These are phyloP conservation scores for Flaveria trinervia DNA, from an alignment of 129 eudicot species.

Conservation along the genomic window DNA sequence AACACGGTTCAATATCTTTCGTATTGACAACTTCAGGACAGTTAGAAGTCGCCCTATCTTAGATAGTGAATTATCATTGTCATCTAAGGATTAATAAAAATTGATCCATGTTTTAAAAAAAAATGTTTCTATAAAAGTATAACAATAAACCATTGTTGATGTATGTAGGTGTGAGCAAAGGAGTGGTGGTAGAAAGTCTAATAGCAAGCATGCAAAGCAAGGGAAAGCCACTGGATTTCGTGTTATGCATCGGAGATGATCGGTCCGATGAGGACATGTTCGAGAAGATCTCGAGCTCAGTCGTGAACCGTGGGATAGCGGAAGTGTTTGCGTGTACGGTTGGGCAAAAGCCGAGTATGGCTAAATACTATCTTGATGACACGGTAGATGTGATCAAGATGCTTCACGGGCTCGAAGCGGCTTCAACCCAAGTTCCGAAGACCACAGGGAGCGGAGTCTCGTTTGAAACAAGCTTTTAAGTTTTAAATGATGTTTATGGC, in stretches of 20 bases:
- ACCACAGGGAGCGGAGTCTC: constrained; percentile 35
- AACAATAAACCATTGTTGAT: background rate
- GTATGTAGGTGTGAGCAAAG: constrained; percentile 86
- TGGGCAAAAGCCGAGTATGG: constrained; percentile 95
- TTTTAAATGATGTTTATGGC: background rate
- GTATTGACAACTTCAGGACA: no score
- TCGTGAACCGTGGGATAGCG: constrained; percentile 36
- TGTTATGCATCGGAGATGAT: constrained; percentile 92
- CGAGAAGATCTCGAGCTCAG: constrained; percentile 61
- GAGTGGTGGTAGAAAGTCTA: constrained; percentile 67
- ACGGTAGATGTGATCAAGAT: constrained; percentile 69
- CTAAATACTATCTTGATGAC: constrained; percentile 92
- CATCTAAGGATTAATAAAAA: no score
- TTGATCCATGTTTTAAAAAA: background rate
- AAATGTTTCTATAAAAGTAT: background rate
- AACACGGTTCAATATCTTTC: no score
- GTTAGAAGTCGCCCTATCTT: no score
- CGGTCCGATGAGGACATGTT: constrained; percentile 97
- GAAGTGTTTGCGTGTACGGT: constrained; percentile 95
- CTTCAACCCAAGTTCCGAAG: constrained; percentile 40
- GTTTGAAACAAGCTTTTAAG: constrained; percentile 32
- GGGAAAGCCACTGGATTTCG: constrained; percentile 70
- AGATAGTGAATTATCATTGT: no score
- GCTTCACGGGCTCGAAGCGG: constrained; percentile 72
- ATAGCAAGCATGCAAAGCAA: constrained; percentile 56